Percentiles rank a stretch among this genome's conserved stretches.
Evolutionary conservation across 305 asterid species (phyloP).

Genomic region (Fraxinus platypoda): DNA sequence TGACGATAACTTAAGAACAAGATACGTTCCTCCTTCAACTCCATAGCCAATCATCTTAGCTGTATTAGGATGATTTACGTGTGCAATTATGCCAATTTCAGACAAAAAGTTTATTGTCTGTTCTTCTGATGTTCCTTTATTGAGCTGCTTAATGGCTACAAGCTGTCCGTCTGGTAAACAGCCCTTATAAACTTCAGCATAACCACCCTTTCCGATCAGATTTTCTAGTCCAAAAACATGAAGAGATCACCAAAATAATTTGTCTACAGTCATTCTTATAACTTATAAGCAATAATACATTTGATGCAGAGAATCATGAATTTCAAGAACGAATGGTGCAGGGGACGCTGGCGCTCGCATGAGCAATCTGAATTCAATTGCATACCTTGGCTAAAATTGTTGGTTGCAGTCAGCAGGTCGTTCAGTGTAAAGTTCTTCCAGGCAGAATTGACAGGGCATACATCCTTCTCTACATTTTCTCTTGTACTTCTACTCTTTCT

Average conservation of each 20-base stretch:
- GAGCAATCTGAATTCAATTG: not conserved
- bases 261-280: not conserved
- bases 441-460: conserved; percentile 24
- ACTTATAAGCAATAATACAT: not conserved
- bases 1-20: conserved; percentile 56
- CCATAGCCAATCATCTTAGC: conserved; percentile 78
- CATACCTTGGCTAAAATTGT: conserved; percentile 52
- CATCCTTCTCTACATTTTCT: conserved; percentile 24
- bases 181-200: conserved; percentile 67
- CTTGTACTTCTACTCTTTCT: conserved; percentile 31
- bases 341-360: not conserved
- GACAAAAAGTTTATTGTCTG: conserved; percentile 47
- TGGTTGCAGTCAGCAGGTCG: conserved; percentile 42
- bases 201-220: conserved; percentile 68
- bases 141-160: conserved; percentile 58
- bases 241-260: not conserved
- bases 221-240: conserved; percentile 36
- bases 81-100: conserved; percentile 71
- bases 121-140: conserved; percentile 51
- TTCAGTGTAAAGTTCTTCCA: conserved; percentile 51
- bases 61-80: conserved; percentile 66
- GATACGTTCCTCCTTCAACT: conserved; percentile 64
- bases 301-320: not conserved
- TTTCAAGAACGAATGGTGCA: not conserved
- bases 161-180: conserved; percentile 49